These are phyloP conservation scores for Wickerhamiella alocasiicola DNA, from an alignment of 805 yeast genomes.

Conservation along the genomic window DNA sequence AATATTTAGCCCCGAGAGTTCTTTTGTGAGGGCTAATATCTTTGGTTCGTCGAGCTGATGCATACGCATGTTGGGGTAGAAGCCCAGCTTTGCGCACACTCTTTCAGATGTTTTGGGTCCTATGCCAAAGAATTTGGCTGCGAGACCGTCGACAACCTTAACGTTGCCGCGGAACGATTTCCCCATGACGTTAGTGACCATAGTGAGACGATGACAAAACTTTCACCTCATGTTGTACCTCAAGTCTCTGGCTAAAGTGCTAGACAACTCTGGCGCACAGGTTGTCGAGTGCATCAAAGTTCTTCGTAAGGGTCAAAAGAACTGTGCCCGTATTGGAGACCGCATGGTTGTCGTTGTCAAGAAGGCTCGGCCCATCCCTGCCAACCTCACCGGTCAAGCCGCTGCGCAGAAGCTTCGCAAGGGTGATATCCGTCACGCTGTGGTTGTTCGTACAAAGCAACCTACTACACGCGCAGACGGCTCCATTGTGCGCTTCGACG, in stretches of 20 bases:
- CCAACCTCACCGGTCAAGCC: constrained; percentile 59
- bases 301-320: constrained; percentile 72
- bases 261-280: constrained; percentile 93
- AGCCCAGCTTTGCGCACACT: constrained; percentile 77
- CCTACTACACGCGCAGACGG: constrained; percentile 75
- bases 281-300: constrained; percentile 94
- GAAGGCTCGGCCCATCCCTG: constrained; percentile 67
- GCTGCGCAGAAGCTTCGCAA: constrained; percentile 68
- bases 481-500: constrained; percentile 74
- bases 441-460: constrained; percentile 85
- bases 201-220: constrained; percentile 8
- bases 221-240: constrained; percentile 58
- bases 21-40: constrained; percentile 74
- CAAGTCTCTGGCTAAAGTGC: constrained; percentile 76
- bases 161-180: constrained; percentile 29
- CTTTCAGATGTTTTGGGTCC: constrained; percentile 62
- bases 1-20: constrained; percentile 66
- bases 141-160: constrained; percentile 43
- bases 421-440: constrained; percentile 93
- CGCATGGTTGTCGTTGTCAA: constrained; percentile 89
- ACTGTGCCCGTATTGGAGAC: constrained; percentile 79
- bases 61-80: constrained; percentile 90
- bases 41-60: constrained; percentile 85
- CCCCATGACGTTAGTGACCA: constrained; percentile 30
- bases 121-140: constrained; percentile 74